Conservation (phyloP, 192 early-diverging fungal species). For the Backusella mclennaniae region DNA sequence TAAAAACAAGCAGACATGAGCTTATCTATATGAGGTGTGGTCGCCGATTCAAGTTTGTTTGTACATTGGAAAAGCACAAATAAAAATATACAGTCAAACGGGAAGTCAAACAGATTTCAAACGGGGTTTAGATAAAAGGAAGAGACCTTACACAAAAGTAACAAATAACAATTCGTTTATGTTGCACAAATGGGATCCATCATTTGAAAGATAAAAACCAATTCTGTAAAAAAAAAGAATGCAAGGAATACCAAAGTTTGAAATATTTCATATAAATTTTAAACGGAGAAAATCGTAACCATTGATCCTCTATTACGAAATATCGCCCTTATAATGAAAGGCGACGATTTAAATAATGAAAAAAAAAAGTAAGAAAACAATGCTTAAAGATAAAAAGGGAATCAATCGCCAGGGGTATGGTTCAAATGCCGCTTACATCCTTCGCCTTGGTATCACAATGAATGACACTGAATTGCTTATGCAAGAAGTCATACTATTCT, state of each 20-base stretch:
- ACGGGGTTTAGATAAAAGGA: constrained; percentile 1
- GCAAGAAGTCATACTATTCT: background rate
- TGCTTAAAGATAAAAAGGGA: background rate
- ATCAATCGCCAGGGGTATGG: background rate
- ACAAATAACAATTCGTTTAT: background rate
- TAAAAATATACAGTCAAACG: background rate
- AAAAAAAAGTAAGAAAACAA: background rate
- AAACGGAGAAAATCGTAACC: background rate
- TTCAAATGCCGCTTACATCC: background rate
- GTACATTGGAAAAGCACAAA: background rate
- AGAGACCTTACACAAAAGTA: background rate
- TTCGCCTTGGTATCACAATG: background rate
- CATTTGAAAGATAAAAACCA: background rate
- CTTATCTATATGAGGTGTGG: background rate
- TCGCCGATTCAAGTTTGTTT: background rate
- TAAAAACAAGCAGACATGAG: background rate
- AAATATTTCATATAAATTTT: background rate
- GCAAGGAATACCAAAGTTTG: background rate
- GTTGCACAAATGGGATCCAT: background rate
- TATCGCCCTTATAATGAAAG: background rate
- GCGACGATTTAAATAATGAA: background rate
- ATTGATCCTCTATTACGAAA: background rate
- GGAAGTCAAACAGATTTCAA: background rate
- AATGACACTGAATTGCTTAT: background rate
- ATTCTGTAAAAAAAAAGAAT: background rate